Base-by-base conservation (phyloP, 805 yeast species). In the Kodamaea hsintzibuensis region DNA sequence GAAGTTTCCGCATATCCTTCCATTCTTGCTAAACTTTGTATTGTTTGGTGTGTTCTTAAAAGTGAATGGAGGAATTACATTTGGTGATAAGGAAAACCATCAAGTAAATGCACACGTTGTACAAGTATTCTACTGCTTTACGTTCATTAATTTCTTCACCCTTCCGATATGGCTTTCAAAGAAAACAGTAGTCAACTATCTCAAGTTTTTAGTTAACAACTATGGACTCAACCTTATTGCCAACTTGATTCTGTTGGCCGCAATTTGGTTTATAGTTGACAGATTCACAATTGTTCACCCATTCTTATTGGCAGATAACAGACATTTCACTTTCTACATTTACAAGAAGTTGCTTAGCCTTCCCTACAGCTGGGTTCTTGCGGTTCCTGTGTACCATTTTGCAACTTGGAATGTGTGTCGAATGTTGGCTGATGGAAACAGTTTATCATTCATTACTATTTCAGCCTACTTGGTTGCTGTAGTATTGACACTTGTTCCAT, bases 41-140 rank as follows among this genome's bases (percentile, higher is more conserved):
- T 57, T 77, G 0, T 93, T 91, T 67, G 73, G 66, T 2, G 66
- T 64, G 1, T 93, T 91, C 63, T 65, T 91, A 40, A 57, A 79
- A 30, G 61, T 72, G 61, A 95, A 95, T 61, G 89, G 90, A 14
- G 96, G 97, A 0, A 85, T 95, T 42, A 86, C 98, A 0, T 77
- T 93, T 47, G 99, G 99, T 1, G 99, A 95, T 65, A 89, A 91
- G 68, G 85, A 83, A 33, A 92, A 93, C 68, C 99, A 95, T 67
- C 74, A 77, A 37, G 78, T 85, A 1, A 82, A 84, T 1, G 56
- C 88, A 1, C 97, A 95, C 67, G 37, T 87, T 3, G 91, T 87
- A 7, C 99, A 95, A 68, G 56, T 92, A 1, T 86, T 91, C 58
- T 95, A 95, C 67, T 90, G 93, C 64, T 70, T 81, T 22, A 65